Conservation (phyloP, 2,329 filamentous ascomycete species). For the Clonostachys chloroleuca region DNA sequence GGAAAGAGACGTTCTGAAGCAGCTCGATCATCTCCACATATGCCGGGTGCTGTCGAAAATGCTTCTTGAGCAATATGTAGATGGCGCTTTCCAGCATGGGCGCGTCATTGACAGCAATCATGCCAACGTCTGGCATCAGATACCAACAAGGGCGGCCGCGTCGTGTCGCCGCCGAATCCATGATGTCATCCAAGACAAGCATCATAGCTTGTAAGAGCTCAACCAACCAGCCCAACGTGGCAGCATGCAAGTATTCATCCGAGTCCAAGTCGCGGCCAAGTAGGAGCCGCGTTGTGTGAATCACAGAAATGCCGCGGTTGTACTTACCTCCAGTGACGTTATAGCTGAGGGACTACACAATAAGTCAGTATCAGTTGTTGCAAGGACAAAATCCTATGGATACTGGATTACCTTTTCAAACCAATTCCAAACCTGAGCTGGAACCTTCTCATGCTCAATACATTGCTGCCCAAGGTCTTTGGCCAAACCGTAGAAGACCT, state of each 20-base stretch:
- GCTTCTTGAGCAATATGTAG: conserved; percentile 88
- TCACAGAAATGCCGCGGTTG: conserved; percentile 97
- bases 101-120: conserved; percentile 97
- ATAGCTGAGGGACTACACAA: conserved; percentile 66
- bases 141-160: conserved; percentile 97
- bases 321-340: conserved; percentile 95
- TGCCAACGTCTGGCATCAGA: conserved; percentile 80
- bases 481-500: no score
- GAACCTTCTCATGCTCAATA: no score
- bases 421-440: no score
- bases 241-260: conserved; percentile 83
- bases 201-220: conserved; percentile 99
- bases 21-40: conserved; percentile 93
- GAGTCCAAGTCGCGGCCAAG: conserved; percentile 66
- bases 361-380: neutral
- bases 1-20: conserved; percentile 90
- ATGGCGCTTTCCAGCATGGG: conserved; percentile 93
- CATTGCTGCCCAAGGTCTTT: no score
- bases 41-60: conserved; percentile 80
- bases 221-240: conserved; percentile 92
- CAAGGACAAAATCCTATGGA: no score
- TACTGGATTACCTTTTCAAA: no score
- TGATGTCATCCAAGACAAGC: conserved; percentile 97
- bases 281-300: conserved; percentile 82
- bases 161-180: conserved; percentile 93